Conservation (phyloP, 441 rosid species). For the Euphorbia corollata region DNA sequence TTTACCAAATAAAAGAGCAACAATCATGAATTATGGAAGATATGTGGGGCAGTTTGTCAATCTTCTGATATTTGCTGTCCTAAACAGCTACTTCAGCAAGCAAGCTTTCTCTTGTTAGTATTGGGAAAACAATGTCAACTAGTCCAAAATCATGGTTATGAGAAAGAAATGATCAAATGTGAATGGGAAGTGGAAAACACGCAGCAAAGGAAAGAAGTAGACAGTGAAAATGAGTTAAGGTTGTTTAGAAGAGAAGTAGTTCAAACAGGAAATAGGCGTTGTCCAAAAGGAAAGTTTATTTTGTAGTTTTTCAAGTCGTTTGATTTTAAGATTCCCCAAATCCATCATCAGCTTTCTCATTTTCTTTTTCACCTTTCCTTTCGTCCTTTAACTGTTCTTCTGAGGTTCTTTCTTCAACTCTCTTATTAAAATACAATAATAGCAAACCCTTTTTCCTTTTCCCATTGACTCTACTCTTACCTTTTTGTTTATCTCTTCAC, state of each 20-base stretch:
- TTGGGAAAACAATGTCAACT: no score
- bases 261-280: conserved; percentile 5
- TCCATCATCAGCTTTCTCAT: conserved; percentile 15
- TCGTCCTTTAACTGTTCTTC: conserved; percentile 13
- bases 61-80: no score
- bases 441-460: not conserved
- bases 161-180: no score
- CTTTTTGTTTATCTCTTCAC: not conserved
- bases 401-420: conserved; percentile 10
- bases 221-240: conserved; percentile 5
- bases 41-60: no score
- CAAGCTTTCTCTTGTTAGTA: no score
- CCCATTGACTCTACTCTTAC: not conserved
- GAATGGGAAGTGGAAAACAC: not conserved
- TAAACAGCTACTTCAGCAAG: no score
- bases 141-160: no score
- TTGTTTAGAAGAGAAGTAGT: conserved; percentile 1
- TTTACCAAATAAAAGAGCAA: no score
- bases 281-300: conserved; percentile 22
- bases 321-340: conserved; percentile 25
- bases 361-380: conserved; percentile 12
- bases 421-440: not conserved
- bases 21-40: no score
- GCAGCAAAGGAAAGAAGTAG: not conserved
- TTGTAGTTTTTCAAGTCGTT: conserved; percentile 9